Base-by-base conservation (phyloP, 257 asterid genomes). In the Dorcoceras hygrometricum region DNA sequence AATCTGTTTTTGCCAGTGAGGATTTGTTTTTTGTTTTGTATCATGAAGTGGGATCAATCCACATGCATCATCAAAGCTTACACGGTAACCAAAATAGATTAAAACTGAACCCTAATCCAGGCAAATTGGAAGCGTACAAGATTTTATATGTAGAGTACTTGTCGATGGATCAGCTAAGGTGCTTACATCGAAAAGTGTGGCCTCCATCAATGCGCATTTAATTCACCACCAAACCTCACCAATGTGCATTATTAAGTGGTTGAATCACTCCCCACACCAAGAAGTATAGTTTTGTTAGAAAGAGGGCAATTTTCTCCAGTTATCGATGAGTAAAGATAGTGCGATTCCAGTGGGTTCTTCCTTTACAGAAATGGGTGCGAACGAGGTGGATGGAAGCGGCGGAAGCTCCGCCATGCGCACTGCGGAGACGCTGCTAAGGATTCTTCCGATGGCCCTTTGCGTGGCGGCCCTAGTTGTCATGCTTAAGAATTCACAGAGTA, bases 341-440 rank as follows among this genome's bases (percentile, higher is more conserved):
- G 54, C 29, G 14, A 26, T 27, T 60, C 48, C 54, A 3, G 54
- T 18, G 5, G 54, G 54, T 18, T 18, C 22, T 5, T 68, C 80
- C 12, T 69, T 76, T 27, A 57, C 71, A 66, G 83, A 70, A 32
- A 63, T 60, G 65, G 79, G 71, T 5, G 43, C 46, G 51, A 80
- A 67, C 9, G 58, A 53, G 2, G 81, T 67, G 12, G 84, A 75
- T 16, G 81, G 74, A 3, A 60, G 39, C 14, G 93, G n/a, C 50
- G n/a, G 81, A 48, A 79, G 83, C 80, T 23, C 87, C 60, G 67
- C 83, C 73, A 76, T 82, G 82, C 80, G 96, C 63, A 92, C 91
- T 20, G 91, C 82, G 50, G 98, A 92, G 89, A 89, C 97, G 62
- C 76, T 89, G 75, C 84, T 92, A 23, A 89, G 96, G n/a, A 39